Base-by-base conservation (phyloP, 768 basidiomycete genomes). In the Dacryopinax primogenitus region DNA sequence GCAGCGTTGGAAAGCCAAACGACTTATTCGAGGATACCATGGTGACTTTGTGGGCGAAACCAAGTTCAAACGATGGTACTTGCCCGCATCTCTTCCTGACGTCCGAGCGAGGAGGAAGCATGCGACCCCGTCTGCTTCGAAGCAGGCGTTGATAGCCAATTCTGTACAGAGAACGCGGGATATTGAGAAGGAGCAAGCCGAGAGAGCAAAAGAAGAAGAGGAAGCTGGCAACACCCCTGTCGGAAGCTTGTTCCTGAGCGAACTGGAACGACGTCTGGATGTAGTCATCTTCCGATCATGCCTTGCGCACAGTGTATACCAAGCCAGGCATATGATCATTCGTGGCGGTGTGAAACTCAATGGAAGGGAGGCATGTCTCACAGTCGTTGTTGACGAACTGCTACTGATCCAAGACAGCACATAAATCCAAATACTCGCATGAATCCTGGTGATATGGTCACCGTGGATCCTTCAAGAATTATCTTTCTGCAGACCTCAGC, bases 261-360 rank as follows among this genome's bases (percentile, higher is more conserved):
- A 97, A 75, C 82, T 98, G n/a, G 96, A 99, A 79, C 81, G 93
- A 72, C 75, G 96, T 74, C 82, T 99, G 73, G 96, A 99, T 71
- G 86, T 92, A 47, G 84, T 97, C 73, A 76, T 98, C 62, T 98
- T 97, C 76, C 79, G 94, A 61, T 83, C 84, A 65, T 95, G 94
- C 73, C 86, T 98, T 69, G 87, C 86, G 32, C 82, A 84, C 67
- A 92, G 89, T 71, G 87, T 94, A 58, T 96, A 93, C 74, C 87
- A 92, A 70, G 96, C 96, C 2, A 80, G 92, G 69, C 77, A 87
- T 67, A 75, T 97, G 70, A 87, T 98, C 69, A 79, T 93, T 21
- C 89, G 92, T 66, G 92, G 94, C 0, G 80, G 88, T 67, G 92
- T 99, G 32, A 76, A 84, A 72, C 79, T 99, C 34, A 98, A 99